Evolutionary conservation across 2,329 filamentous ascomycete species (phyloP), one percentile per base, ranked within the genome.

Genomic region (Emmonsiellopsis sp.): DNA sequence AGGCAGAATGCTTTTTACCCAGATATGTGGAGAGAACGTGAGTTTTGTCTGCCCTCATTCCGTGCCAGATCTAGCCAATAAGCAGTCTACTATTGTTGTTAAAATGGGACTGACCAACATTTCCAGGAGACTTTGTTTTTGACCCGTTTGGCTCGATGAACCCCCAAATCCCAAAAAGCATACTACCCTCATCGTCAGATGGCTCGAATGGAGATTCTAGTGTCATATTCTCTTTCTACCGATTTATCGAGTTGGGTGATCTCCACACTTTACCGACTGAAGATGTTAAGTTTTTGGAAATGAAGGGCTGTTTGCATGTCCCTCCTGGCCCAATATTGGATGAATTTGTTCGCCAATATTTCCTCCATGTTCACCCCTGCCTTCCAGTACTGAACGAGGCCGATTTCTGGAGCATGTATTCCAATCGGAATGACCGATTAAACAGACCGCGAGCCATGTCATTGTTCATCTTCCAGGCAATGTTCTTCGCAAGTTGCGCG

Each of bases 241-340:
- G 40, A 3, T 67, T 68, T 33, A 42, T 68, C 27, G 55, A 62
- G 27, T 47, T 58, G 9, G 52, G 54, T 6, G 45, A 57, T 13
- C 48, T 63, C 21, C 48, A 51, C 2, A 52, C 42, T 6, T 53
- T 68, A 2, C 56, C 62, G 48, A 68, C 70, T 0, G 73, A 76
- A 57, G 75, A 78, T 58, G 68, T 76, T 55, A 72, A 72, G 55
- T 77, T 72, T 55, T 65, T 78, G 37, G 69, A 73, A 48, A 65
- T 70, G 1, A 74, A 78, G 55, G 72, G 72, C 4, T 77, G 74
- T 56, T 64, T 78, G 2, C 68, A 69, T 14, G 62, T 79, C 6
- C 76, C 76, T 0, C 71, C 67, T 0, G 64, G 67, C 21, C 55
- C 63, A 0, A 63, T 74, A 1, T 62, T 77, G 0, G 71, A 77